These are phyloP conservation scores for Cytospora paraplurivora DNA, from an alignment of 2,329 filamentous ascomycete genomes.

Conservation along the genomic window DNA sequence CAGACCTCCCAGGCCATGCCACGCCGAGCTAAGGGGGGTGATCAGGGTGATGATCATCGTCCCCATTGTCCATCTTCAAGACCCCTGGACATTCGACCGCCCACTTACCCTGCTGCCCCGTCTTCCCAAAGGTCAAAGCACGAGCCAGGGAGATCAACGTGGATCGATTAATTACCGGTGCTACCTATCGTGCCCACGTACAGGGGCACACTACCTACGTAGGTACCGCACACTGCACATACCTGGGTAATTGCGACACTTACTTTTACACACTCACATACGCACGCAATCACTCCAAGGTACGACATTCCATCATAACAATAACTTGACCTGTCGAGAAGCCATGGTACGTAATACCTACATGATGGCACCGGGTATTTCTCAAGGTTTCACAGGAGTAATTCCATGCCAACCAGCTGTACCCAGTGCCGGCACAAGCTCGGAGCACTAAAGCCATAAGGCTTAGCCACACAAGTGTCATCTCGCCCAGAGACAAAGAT, in stretches of 20 bases:
- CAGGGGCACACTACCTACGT: too few species aligned
- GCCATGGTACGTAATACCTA: not conserved
- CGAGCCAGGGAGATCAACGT: conserved; percentile 3
- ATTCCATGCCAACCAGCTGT: not conserved
- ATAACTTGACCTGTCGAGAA: too few species aligned
- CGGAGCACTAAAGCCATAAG: not conserved
- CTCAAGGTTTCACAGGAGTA: not conserved
- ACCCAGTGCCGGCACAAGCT: not conserved
- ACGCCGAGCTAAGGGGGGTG: not conserved
- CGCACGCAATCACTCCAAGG: not conserved
- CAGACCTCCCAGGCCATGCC: not conserved
- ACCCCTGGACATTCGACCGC: too few species aligned
- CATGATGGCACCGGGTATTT: not conserved
- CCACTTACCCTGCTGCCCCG: conserved; percentile 1
- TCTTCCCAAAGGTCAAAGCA: not conserved
- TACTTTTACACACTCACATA: not conserved
- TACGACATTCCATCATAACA: not conserved
- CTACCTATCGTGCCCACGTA: not conserved
- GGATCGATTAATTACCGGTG: conserved; percentile 1
- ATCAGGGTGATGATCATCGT: not conserved
- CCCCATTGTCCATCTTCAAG: not conserved
- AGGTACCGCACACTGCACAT: too few species aligned
- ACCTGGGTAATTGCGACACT: not conserved
- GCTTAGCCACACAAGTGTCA: not conserved
- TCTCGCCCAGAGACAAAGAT: not conserved